phyloP scores from a whole-genome alignment of 1,139 yeast species.

The Geotrichum klebahnii region DNA sequence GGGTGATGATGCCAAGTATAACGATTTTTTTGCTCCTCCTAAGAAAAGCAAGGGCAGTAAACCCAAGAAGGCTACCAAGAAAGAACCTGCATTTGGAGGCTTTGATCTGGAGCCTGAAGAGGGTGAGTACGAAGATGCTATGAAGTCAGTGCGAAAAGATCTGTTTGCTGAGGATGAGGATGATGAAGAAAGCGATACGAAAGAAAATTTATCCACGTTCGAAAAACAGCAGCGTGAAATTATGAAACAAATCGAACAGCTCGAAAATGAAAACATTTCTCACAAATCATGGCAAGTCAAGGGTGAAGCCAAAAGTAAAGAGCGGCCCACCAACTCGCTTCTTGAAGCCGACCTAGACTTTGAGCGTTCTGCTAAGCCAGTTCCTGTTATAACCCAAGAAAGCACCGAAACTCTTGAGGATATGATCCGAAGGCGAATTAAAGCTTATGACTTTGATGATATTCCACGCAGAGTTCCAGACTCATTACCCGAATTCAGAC shows the following conservation, averaged over 20 bases:
- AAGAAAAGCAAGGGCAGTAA: conserved; percentile 20
- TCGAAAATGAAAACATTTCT: conserved; percentile 84
- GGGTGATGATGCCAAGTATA: conserved; percentile 37
- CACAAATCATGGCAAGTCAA: conserved; percentile 91
- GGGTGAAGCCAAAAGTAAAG: conserved; percentile 82
- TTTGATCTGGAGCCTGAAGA: conserved; percentile 63
- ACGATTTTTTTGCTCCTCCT: conserved; percentile 43
- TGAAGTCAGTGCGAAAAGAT: conserved; percentile 54
- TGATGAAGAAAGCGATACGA: conserved; percentile 33
- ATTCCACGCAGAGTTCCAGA: conserved; percentile 68
- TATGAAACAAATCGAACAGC: conserved; percentile 67
- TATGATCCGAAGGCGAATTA: conserved; percentile 75
- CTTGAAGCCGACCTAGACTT: conserved; percentile 60
- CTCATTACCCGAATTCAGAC: conserved; percentile 52
- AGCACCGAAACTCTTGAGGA: conserved; percentile 84
- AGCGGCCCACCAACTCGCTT: conserved; percentile 80
- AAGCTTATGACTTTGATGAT: conserved; percentile 75
- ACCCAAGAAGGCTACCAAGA: conserved; percentile 21
- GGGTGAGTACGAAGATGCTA: conserved; percentile 48
- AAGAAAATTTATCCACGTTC: conserved; percentile 59
- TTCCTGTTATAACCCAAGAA: conserved; percentile 88
- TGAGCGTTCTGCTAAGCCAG: conserved; percentile 75
- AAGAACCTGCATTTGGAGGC: conserved; percentile 47
- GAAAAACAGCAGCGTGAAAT: conserved; percentile 79
- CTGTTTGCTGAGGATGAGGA: conserved; percentile 49